phyloP scores from a whole-genome alignment of 345 rosid genomes.

The Lumnitzera racemosa region DNA sequence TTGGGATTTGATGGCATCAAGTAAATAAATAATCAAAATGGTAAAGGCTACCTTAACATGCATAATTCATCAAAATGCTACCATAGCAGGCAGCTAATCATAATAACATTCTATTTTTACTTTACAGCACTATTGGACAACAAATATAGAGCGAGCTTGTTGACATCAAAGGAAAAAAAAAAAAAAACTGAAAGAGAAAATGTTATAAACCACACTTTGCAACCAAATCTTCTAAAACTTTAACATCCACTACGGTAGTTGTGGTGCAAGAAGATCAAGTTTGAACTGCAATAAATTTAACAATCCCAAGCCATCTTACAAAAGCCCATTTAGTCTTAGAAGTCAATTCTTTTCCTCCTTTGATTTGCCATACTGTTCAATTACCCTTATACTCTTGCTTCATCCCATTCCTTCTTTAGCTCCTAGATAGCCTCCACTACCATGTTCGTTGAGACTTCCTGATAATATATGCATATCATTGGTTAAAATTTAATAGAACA shows the following conservation, averaged over 20 bases:
- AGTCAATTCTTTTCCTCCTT: constrained; percentile 49
- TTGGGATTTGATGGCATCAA: neutral
- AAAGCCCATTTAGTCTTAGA: constrained; percentile 64
- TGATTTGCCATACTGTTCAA: constrained; percentile 55
- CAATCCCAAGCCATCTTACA: constrained; percentile 65
- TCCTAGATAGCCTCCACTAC: constrained; percentile 77
- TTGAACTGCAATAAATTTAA: constrained; percentile 70
- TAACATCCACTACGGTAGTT: constrained; percentile 58
- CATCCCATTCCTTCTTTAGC: constrained; percentile 84
- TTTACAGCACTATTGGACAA: neutral
- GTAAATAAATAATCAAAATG: neutral
- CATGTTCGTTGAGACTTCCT: constrained; percentile 43
- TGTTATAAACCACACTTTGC: constrained; percentile 28
- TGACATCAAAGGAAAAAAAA: neutral
- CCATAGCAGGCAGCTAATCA: too few species aligned
- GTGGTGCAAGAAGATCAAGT: constrained; percentile 82
- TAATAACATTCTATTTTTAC: too few species aligned
- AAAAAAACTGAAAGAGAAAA: neutral
- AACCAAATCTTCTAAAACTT: constrained; percentile 57
- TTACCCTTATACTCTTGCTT: constrained; percentile 47
- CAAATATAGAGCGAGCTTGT: neutral
- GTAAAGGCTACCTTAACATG: too few species aligned
- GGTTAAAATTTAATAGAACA: too few species aligned
- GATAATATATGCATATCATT: too few species aligned
- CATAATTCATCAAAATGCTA: too few species aligned